These are phyloP conservation scores for Orbilia ellipsospora DNA, from an alignment of 2,329 filamentous ascomycete genomes.

Conservation along the genomic window DNA sequence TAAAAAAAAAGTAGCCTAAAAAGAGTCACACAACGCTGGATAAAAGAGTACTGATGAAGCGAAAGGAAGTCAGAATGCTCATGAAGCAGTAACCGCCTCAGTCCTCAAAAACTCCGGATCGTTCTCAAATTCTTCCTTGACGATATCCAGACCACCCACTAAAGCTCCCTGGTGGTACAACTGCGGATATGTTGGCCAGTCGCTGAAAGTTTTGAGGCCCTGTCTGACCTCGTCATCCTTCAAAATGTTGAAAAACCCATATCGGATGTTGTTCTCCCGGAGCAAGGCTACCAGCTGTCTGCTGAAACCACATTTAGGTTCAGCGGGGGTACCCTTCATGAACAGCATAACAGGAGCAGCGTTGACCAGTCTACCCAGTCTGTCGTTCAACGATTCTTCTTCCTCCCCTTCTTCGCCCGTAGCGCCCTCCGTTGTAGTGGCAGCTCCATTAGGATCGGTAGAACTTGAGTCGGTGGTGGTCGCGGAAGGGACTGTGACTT, in stretches of 20 bases:
- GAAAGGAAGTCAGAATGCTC: background rate
- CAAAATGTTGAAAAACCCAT: conserved; percentile 98
- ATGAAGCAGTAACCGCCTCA: conserved; percentile 68
- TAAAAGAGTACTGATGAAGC: background rate
- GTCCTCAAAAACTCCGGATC: conserved; percentile 83
- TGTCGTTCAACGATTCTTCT: conserved; percentile 85
- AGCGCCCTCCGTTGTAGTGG: conserved; percentile 59
- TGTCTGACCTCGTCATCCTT: conserved; percentile 97
- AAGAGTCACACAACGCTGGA: background rate
- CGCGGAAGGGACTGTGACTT: conserved; percentile 55
- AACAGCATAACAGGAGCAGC: conserved; percentile 98
- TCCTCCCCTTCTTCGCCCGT: conserved; percentile 67
- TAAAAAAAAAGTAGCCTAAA: background rate
- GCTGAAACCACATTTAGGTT: conserved; percentile 92
- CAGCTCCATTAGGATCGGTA: conserved; percentile 60
- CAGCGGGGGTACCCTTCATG: conserved; percentile 94
- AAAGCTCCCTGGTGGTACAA: conserved; percentile 91
- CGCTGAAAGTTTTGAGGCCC: conserved; percentile 95
- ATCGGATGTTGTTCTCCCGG: conserved; percentile 89
- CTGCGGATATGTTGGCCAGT: conserved; percentile 98
- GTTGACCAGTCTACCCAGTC: conserved; percentile 86
- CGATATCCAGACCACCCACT: conserved; percentile 93
- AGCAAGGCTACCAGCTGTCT: conserved; percentile 87
- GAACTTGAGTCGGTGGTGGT: conserved; percentile 32
- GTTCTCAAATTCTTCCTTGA: conserved; percentile 91